Base-by-base conservation (phyloP, 805 yeast species). In the Ogataea dorogensis region DNA sequence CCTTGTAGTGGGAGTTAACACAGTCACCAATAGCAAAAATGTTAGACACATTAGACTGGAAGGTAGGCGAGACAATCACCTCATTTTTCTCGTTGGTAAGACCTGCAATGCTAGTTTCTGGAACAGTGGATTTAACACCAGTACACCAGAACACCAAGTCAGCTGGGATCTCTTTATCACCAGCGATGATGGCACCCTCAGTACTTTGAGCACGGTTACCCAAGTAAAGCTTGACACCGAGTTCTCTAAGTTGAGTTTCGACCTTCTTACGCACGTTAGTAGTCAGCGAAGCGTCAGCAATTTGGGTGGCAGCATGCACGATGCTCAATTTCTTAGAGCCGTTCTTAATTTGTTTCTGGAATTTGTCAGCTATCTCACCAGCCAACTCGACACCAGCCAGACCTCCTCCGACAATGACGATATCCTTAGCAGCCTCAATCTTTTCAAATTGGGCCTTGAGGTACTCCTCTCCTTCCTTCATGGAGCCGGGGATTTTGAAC, bases 1-100 rank as follows among this genome's bases (percentile, higher is more conserved):
- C 52, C 25, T 58, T 59, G 28, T 42, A 43, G 2, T 39, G 38
- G 37, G 44, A 49, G 37, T 50, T 47, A 10, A 44, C 36, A n/a
- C 54, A 54, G 43, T 63, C 67, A 10, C 67, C 68, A 33, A 61
- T 48, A 2, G 65, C 59, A 38, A 61, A 62, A 3, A 61, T 44
- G 21, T 49, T 46, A 1, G 44, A 11, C 3, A 42, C 50, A 11
- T 19, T 25, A 2, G 50, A 44, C 34, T 50, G 55, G 31, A 57
- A 54, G 1, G 53, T 50, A 5, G 47, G 46, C 8, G 47, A 24
- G 10, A 56, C 47, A 7, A 33, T 31, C 13, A 48, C 25, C 24
- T 43, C 44, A 9, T 40, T 42, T 9, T 30, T 34, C n/a, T 22
- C 31, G 27, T 48, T 44, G 14, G 36, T 32, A 23, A 48, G 26